A percentile compares a stretch with the other conserved stretches of the same genome.
These are phyloP conservation scores for Pleurotus pulmonarius DNA, from an alignment of 768 basidiomycete species.

Conservation along the genomic window DNA sequence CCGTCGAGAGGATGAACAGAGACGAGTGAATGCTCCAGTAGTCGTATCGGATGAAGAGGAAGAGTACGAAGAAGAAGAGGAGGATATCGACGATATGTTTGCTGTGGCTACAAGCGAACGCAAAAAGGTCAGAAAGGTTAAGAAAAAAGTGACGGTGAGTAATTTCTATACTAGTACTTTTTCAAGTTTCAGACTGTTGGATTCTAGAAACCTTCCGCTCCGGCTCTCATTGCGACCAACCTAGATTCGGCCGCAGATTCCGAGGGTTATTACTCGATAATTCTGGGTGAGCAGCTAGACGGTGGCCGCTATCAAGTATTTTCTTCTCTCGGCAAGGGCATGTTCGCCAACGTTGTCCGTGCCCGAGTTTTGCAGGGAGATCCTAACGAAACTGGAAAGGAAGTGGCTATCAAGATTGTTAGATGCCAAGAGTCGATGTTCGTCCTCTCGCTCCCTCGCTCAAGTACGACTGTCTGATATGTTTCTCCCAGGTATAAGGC, in stretches of 20 bases:
- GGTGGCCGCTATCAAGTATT: conserved; percentile 92
- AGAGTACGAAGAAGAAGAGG: conserved; percentile 67
- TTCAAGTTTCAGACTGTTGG: not conserved
- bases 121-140: conserved; percentile 56
- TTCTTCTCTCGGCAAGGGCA: conserved; percentile 94
- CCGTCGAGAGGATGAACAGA: conserved; percentile 78
- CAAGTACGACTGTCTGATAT: not conserved
- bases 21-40: conserved; percentile 46
- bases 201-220: conserved; percentile 45
- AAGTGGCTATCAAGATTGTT: conserved; percentile 98
- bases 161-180: not conserved
- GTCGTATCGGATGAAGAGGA: conserved; percentile 39
- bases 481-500: conserved; percentile 76
- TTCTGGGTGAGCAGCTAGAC: conserved; percentile 92
- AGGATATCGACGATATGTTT: conserved; percentile 96
- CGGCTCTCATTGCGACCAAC: conserved; percentile 69
- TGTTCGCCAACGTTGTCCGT: conserved; percentile 97
- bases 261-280: conserved; percentile 94
- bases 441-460: conserved; percentile 24
- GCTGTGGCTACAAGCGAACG: conserved; percentile 46
- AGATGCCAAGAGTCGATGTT: conserved; percentile 96
- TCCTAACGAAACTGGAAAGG: conserved; percentile 45
- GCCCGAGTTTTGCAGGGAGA: conserved; percentile 77
- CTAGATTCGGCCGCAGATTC: conserved; percentile 89
- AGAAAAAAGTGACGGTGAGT: conserved; percentile 52